phyloP scores from a whole-genome alignment of 257 asterid genomes.

The Ehretia macrophylla region DNA sequence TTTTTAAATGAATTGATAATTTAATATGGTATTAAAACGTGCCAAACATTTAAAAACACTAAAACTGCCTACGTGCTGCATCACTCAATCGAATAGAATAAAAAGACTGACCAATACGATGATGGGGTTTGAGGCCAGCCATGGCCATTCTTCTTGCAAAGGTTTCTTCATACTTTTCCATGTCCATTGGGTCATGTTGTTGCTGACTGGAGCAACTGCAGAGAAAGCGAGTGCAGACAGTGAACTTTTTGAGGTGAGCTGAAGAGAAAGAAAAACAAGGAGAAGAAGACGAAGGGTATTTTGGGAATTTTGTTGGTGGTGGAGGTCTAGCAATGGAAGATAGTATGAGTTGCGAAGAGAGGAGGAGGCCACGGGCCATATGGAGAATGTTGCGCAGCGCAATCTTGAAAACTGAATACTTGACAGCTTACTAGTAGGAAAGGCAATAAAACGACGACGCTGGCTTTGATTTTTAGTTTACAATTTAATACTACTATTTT shows the following conservation, averaged over 20 bases:
- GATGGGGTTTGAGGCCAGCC: conserved; percentile 82
- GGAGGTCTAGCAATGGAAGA: conserved; percentile 19
- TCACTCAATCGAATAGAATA: too few relatives aligned
- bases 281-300: neutral
- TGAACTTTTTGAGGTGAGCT: neutral
- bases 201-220: conserved; percentile 35
- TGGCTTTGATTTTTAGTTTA: too few relatives aligned
- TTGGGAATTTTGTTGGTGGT: conserved; percentile 1
- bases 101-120: conserved; percentile 57
- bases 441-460: too few relatives aligned
- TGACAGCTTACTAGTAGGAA: too few relatives aligned
- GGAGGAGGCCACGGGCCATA: conserved; percentile 29
- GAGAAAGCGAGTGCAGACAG: conserved; percentile 35
- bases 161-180: conserved; percentile 37
- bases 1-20: too few relatives aligned
- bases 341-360: conserved; percentile 11
- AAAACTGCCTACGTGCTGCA: too few relatives aligned
- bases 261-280: neutral
- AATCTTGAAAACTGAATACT: too few relatives aligned
- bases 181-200: conserved; percentile 23
- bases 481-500: too few relatives aligned
- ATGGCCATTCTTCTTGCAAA: conserved; percentile 69
- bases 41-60: too few relatives aligned
- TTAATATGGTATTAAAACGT: too few relatives aligned
- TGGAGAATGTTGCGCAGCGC: too few relatives aligned